phyloP scores from a whole-genome alignment of 768 basidiomycete genomes.

The Agaricus subrufescens region DNA sequence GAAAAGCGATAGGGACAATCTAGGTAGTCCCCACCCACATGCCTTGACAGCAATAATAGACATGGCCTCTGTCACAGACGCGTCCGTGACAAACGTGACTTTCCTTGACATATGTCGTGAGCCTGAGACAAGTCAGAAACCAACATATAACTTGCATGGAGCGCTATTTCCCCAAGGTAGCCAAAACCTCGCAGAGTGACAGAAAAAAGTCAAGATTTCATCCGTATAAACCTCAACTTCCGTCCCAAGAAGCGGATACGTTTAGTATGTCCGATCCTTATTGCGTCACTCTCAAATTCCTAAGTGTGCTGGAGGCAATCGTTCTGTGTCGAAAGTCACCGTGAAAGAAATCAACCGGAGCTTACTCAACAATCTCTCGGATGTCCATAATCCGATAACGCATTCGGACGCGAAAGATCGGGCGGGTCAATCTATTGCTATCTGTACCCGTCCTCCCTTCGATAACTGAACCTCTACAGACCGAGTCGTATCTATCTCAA shows the following conservation, averaged over 20 bases:
- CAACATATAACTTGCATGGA: slow-evolving; percentile 6
- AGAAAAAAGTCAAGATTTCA: slow-evolving; percentile 12
- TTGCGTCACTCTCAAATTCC: neutral
- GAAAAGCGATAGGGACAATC: slow-evolving; percentile 21
- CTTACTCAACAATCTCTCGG: slow-evolving; percentile 55
- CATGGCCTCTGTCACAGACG: slow-evolving; percentile 3
- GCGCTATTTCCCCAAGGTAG: slow-evolving; percentile 9
- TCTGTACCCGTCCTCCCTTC: neutral
- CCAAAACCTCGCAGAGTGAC: slow-evolving; percentile 11
- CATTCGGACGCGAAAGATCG: slow-evolving; percentile 61
- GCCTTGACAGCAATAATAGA: slow-evolving; percentile 3
- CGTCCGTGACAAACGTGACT: neutral
- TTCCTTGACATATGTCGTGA: too few relatives aligned
- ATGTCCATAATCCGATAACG: slow-evolving; percentile 74
- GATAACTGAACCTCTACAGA: slow-evolving; percentile 30
- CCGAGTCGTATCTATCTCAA: slow-evolving; percentile 54
- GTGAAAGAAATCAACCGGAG: slow-evolving; percentile 48
- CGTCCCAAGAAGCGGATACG: neutral
- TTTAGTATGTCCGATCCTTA: slow-evolving; percentile 1
- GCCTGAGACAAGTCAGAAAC: too few relatives aligned
- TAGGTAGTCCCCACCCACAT: slow-evolving; percentile 14
- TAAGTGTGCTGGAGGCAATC: neutral
- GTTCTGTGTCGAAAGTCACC: neutral
- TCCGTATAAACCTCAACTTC: neutral
- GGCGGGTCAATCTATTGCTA: slow-evolving; percentile 39